Conservation (phyloP, 1,284 basidiomycete genomes). For the Pseudozyma sp. region DNA sequence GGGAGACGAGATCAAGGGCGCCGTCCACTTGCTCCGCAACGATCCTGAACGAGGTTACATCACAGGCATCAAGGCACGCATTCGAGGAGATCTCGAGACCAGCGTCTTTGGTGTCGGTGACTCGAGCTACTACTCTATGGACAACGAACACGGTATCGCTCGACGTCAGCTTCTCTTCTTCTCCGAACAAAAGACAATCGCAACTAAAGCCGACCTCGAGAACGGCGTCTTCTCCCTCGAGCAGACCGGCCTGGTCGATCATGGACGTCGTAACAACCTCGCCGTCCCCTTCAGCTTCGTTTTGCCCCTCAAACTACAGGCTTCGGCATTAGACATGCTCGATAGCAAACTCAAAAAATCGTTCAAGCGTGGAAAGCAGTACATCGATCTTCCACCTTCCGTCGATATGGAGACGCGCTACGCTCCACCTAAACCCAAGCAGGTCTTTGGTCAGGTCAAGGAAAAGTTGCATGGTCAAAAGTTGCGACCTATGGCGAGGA, state of each 20-base stretch:
- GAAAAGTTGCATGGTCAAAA: conserved; percentile 46
- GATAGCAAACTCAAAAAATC: conserved; percentile 52
- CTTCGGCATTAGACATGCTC: conserved; percentile 48
- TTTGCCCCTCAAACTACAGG: conserved; percentile 48
- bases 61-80: conserved; percentile 50
- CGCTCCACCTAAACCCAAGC: conserved; percentile 38
- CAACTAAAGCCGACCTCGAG: conserved; percentile 41
- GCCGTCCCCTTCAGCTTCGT: conserved; percentile 51
- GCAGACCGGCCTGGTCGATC: conserved; percentile 47
- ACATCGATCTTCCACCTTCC: conserved; percentile 49
- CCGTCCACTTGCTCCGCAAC: conserved; percentile 45
- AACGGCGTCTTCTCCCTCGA: conserved; percentile 36
- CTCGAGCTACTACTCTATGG: conserved; percentile 51
- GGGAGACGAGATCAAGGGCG: conserved; percentile 50
- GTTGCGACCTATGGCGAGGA: conserved; percentile 45
- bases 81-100: conserved; percentile 50
- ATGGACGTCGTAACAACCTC: conserved; percentile 50
- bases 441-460: conserved; percentile 38
- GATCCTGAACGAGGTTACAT: conserved; percentile 48
- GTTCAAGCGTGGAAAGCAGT: conserved; percentile 46
- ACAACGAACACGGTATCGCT: conserved; percentile 49
- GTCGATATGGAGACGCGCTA: conserved; percentile 53
- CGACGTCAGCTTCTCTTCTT: conserved; percentile 49
- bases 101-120: conserved; percentile 51
- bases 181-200: conserved; percentile 44